A percentile compares a stretch with the other conserved stretches of the same genome.
Evolutionary conservation across 768 basidiomycete genomes (phyloP).

Genomic region (Pleurotus cornucopiae): DNA sequence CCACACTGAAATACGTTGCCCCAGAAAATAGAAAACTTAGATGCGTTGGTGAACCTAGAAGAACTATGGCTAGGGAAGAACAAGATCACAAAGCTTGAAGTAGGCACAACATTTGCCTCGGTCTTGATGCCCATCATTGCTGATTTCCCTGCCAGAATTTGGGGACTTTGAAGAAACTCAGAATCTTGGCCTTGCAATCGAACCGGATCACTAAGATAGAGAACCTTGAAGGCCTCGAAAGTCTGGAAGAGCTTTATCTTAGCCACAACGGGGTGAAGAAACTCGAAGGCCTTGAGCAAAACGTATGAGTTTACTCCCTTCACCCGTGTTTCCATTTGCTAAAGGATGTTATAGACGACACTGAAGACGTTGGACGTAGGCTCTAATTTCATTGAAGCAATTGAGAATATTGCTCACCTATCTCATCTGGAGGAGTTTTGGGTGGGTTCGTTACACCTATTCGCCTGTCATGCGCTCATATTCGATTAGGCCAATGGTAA

Average conservation of each 20-base stretch:
- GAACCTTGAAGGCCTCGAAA: conserved; percentile 64
- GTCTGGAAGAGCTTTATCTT: conserved; percentile 86
- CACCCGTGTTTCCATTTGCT: too few species aligned
- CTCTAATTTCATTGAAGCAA: conserved; percentile 72
- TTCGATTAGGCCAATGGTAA: conserved; percentile 78
- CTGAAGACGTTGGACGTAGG: conserved; percentile 86
- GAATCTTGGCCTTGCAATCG: conserved; percentile 87
- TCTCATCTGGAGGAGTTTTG: conserved; percentile 85
- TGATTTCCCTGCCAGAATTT: conserved; percentile 52
- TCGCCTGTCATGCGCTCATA: not conserved
- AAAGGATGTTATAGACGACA: conserved; percentile 26
- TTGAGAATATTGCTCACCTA: conserved; percentile 84
- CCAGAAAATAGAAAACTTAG: conserved; percentile 86
- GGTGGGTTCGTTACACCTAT: conserved; percentile 43
- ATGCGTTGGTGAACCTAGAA: conserved; percentile 74
- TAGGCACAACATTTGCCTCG: conserved; percentile 20
- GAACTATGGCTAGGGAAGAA: conserved; percentile 99
- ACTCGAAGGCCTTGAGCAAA: conserved; percentile 82
- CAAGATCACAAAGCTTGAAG: conserved; percentile 87
- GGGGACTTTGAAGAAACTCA: conserved; percentile 62
- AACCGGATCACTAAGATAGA: conserved; percentile 91
- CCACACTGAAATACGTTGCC: not conserved
- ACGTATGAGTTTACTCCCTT: conserved; percentile 43
- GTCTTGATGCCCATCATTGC: conserved; percentile 1
- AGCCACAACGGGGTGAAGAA: conserved; percentile 88